phyloP scores from a whole-genome alignment of 148 eudicot species.

The Fallopia convolvulus region DNA sequence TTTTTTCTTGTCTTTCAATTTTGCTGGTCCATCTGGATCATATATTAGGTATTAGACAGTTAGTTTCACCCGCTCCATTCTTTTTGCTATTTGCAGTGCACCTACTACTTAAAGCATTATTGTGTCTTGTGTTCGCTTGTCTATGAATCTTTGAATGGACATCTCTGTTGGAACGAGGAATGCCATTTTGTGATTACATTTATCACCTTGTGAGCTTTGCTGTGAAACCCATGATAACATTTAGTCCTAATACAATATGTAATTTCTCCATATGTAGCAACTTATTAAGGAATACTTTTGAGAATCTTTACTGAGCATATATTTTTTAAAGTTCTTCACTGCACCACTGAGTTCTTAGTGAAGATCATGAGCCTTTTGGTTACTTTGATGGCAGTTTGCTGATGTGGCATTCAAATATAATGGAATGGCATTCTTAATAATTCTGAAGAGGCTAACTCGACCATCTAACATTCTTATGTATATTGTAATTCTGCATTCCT shows the following conservation, averaged over 20 bases:
- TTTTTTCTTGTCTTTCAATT: too few species aligned
- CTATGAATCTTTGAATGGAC: not conserved
- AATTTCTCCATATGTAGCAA: not conserved
- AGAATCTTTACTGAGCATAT: too few species aligned
- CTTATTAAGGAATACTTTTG: too few species aligned
- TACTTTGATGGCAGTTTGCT: too few species aligned
- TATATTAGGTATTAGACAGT: not conserved
- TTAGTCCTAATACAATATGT: not conserved
- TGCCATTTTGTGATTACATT: not conserved
- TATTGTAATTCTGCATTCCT: not conserved
- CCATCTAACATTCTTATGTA: not conserved
- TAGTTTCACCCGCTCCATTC: not conserved
- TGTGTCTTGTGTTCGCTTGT: not conserved
- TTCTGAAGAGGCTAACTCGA: too few species aligned
- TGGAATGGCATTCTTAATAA: not conserved
- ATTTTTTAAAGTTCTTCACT: too few species aligned
- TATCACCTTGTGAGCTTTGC: not conserved
- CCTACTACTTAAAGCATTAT: not conserved
- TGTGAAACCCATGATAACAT: not conserved
- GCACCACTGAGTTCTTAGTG: too few species aligned
- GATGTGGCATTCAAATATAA: not conserved
- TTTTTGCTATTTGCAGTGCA: not conserved
- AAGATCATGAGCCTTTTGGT: too few species aligned
- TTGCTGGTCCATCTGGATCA: too few species aligned
- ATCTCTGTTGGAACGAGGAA: not conserved